Evolutionary conservation across 805 yeast species (phyloP), one percentile per base, ranked within the genome.

Genomic region (Tetrapisispora namnaoensis): DNA sequence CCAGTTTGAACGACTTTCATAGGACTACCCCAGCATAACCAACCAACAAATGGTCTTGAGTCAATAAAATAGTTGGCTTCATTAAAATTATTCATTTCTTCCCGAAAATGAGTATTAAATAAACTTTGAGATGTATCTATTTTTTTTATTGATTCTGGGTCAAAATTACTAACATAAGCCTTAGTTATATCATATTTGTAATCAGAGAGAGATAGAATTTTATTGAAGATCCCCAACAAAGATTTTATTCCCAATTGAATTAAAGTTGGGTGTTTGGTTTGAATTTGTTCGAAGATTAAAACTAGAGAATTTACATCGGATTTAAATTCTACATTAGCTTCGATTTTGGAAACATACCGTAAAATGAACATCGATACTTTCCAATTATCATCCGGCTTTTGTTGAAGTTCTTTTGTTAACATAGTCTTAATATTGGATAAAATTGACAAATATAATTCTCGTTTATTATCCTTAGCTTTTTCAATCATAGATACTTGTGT

Each of bases 11-110:
- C 47, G 3, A 73, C 87, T n/a, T 61, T 58, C 65, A 81, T 59
- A 1, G 66, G 55, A 21, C 78, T 66, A 11, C 80, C 83, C 95
- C 95, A 86, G 45, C 83, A 82, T 11, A 84, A 65, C 78, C 88
- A 83, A 0, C 95, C 91, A 9, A 70, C 67, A 56, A 70, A 71
- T 8, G 74, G 67, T 46, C 74, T 75, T 35, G 73, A 74, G 55
- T 83, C 88, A 53, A 82, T 70, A 57, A 66, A 86, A 53, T 70
- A 80, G 1, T 52, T 55, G 1, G 83, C 82, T 24, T 63, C 50
- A 0, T 66, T 62, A 11, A 68, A 62, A 50, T 77, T 76, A 10
- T 58, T 57, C 69, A 83, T 66, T 54, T 84, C 90, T 10, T 58
- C 49, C 36, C 63, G 60, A 70, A 81, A 83, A 1, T 50, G 53